phyloP scores from a whole-genome alignment of 2,329 filamentous ascomycete genomes.

The Trichoderma sp. region DNA sequence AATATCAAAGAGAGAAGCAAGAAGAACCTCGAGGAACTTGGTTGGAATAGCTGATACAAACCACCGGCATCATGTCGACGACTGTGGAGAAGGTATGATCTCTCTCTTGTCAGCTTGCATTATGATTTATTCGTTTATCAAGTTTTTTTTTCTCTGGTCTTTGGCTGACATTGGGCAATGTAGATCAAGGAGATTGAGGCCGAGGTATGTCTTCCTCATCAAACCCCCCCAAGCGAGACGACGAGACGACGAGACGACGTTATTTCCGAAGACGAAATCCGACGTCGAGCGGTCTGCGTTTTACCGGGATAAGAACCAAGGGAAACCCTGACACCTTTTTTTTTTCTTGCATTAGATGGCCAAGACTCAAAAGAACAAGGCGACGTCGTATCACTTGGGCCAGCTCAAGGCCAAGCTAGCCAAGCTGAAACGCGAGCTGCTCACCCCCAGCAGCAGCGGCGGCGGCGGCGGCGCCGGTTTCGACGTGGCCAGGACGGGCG shows the following conservation, averaged over 20 bases:
- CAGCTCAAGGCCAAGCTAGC: slow-evolving; percentile 98
- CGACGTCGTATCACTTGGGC: slow-evolving; percentile 87
- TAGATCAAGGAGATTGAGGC: slow-evolving; percentile 96
- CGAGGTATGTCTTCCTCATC: slow-evolving; percentile 61
- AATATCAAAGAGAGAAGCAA: not conserved
- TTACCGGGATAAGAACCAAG: not conserved
- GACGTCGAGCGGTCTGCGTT: not conserved
- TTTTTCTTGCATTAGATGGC: slow-evolving; percentile 64
- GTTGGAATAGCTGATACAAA: not conserved
- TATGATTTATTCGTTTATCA: not conserved
- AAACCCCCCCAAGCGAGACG: not conserved
- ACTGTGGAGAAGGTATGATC: slow-evolving; percentile 83
- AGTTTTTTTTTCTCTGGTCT: not conserved
- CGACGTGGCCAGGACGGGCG: slow-evolving; percentile 95
- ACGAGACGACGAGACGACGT: not conserved
- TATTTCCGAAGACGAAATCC: not conserved
- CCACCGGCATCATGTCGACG: slow-evolving; percentile 73
- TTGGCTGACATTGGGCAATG: slow-evolving; percentile 21
- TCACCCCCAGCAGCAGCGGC: slow-evolving; percentile 80
- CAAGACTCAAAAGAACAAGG: slow-evolving; percentile 96
- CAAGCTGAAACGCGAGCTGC: slow-evolving; percentile 92
- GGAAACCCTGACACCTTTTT: slow-evolving; percentile 21
- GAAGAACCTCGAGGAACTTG: not conserved
- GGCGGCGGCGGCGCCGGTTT: slow-evolving; percentile 86
- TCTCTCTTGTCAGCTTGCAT: not conserved